phyloP scores from a whole-genome alignment of 768 basidiomycete genomes.

The Lyophyllum atratum region DNA sequence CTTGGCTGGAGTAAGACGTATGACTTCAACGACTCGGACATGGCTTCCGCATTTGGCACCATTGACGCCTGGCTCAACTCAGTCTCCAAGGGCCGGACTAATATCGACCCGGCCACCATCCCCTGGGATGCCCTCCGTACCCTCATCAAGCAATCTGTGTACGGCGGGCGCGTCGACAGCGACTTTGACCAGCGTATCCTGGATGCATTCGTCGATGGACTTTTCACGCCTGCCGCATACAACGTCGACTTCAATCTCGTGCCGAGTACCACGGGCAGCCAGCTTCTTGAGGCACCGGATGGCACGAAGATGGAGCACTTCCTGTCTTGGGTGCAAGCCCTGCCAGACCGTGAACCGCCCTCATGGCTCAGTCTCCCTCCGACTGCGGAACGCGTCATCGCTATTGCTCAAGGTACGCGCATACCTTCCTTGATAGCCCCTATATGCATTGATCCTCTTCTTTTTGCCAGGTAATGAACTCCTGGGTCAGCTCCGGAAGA shows the following conservation, averaged over 20 bases:
- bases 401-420: constrained; percentile 79
- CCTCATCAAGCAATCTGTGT: constrained; percentile 94
- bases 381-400: constrained; percentile 90
- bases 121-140: constrained; percentile 96
- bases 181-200: constrained; percentile 94
- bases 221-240: constrained; percentile 88
- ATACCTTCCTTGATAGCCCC: not conserved
- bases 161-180: constrained; percentile 92
- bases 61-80: constrained; percentile 89
- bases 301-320: constrained; percentile 93
- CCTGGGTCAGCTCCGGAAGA: constrained; percentile 86
- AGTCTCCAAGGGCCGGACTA: constrained; percentile 84
- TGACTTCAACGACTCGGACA: constrained; percentile 99
- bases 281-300: constrained; percentile 75
- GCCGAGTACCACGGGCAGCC: constrained; percentile 56
- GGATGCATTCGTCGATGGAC: constrained; percentile 87
- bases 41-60: constrained; percentile 87
- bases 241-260: constrained; percentile 93
- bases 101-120: constrained; percentile 88
- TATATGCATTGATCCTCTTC: constrained; percentile 7
- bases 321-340: constrained; percentile 81
- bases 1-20: constrained; percentile 96
- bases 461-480: constrained; percentile 68
- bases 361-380: constrained; percentile 94
- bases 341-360: constrained; percentile 93